phyloP scores from a whole-genome alignment of 1,139 yeast species.

The Casaregolazyma suthepensis region DNA sequence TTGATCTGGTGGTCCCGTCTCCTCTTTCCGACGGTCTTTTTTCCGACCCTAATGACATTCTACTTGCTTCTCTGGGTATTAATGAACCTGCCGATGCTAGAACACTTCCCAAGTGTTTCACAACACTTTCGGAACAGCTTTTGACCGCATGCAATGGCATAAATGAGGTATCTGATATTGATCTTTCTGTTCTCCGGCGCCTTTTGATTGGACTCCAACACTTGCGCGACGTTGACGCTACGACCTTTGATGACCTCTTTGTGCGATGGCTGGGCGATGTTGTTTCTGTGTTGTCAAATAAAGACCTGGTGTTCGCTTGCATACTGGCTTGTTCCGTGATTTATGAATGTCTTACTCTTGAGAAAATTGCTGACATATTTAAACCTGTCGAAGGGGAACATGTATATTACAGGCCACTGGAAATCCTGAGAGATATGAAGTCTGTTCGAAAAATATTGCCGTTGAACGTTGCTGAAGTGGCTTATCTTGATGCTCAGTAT shows the following conservation, averaged over 20 bases:
- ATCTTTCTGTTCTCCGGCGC: conserved; percentile 13
- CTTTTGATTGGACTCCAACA: conserved; percentile 20
- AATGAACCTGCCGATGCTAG: conserved; percentile 19
- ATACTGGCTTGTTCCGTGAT: conserved; percentile 31
- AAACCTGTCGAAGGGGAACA: conserved; percentile 20
- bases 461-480: conserved; percentile 21
- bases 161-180: conserved; percentile 10
- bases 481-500: conserved; percentile 23
- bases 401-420: conserved; percentile 13
- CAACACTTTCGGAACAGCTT: conserved; percentile 15
- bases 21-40: conserved; percentile 24
- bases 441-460: conserved; percentile 13
- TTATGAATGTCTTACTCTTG: conserved; percentile 35
- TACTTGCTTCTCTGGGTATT: conserved; percentile 7
- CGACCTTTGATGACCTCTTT: conserved; percentile 20
- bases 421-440: not conserved
- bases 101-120: conserved; percentile 18
- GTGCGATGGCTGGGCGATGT: conserved; percentile 25
- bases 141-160: conserved; percentile 16
- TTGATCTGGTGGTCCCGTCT: conserved; percentile 26
- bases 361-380: conserved; percentile 32
- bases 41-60: conserved; percentile 3
- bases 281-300: conserved; percentile 20
- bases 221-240: conserved; percentile 21
- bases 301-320: conserved; percentile 24